Conservation (phyloP, 192 early-diverging fungal species). For the Gonapodya sp. region DNA sequence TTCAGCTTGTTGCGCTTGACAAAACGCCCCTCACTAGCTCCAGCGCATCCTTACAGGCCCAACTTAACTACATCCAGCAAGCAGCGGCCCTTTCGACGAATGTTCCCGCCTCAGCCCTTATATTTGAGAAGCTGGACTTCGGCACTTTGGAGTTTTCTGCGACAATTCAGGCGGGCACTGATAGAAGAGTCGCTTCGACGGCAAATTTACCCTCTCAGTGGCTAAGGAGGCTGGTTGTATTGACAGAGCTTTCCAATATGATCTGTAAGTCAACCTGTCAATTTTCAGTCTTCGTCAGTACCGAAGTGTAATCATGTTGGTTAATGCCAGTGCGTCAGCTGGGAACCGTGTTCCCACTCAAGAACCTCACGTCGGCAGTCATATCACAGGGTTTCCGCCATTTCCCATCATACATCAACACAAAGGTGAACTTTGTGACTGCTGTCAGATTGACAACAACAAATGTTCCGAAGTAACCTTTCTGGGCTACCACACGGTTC, state of each 20-base stretch:
- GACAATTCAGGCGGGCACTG: conserved; percentile 43
- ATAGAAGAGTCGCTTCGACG: conserved; percentile 26
- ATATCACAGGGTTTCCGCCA: conserved; percentile 57
- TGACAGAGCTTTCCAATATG: conserved; percentile 28
- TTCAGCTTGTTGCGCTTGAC: conserved; percentile 24
- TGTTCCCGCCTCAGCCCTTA: conserved; percentile 46
- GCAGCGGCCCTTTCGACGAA: conserved; percentile 29
- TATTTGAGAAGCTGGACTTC: conserved; percentile 40
- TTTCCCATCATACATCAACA: conserved; percentile 42
- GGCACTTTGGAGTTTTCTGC: conserved; percentile 31
- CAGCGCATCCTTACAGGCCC: not conserved
- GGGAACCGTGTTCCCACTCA: conserved; percentile 8
- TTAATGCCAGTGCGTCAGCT: conserved; percentile 19
- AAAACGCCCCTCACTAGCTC: conserved; percentile 13
- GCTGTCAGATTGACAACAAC: no score
- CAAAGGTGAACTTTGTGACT: conserved; percentile 27
- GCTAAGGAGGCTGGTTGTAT: conserved; percentile 34
- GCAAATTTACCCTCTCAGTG: conserved; percentile 42
- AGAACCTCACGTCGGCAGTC: conserved; percentile 16
- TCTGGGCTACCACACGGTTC: no score
- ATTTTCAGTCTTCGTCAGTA: not conserved
- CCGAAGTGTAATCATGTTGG: conserved; percentile 4
- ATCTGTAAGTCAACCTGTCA: conserved; percentile 8
- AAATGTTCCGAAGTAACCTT: no score
- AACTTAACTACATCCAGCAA: conserved; percentile 18